Evolutionary conservation across 345 rosid species (phyloP).

Genomic region (Hibiscus tridactylites): DNA sequence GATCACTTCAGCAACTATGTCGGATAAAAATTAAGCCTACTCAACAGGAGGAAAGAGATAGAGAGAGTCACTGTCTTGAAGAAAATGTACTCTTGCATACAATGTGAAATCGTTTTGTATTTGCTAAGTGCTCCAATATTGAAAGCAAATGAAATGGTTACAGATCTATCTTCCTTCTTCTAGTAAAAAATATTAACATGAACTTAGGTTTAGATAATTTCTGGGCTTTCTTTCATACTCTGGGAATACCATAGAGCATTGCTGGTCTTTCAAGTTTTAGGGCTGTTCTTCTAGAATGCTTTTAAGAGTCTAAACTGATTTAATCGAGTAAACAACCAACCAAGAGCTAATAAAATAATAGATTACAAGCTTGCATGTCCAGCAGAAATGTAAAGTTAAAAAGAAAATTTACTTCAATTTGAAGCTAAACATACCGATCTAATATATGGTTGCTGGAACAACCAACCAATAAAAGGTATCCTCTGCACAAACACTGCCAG

Average conservation of each 20-base stretch:
- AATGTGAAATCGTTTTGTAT: not conserved
- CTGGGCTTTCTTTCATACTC: not conserved
- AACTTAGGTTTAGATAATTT: not conserved
- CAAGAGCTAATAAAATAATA: conserved; percentile 1
- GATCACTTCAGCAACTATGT: not conserved
- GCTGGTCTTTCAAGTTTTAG: not conserved
- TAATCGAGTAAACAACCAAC: not conserved
- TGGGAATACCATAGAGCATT: not conserved
- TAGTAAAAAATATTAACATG: not conserved
- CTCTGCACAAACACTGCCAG: conserved; percentile 79
- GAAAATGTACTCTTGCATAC: not conserved
- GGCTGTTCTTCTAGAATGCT: not conserved
- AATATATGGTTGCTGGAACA: conserved; percentile 74
- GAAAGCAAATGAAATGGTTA: not conserved
- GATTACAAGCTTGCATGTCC: not conserved
- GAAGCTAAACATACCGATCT: conserved; percentile 59
- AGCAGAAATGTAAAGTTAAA: not conserved
- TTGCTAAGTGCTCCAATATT: not conserved
- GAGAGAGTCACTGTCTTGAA: not conserved
- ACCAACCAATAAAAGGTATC: conserved; percentile 93
- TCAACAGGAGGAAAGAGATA: not conserved
- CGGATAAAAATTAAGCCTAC: not conserved
- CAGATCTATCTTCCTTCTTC: not conserved
- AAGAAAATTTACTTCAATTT: not conserved
- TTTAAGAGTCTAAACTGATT: not conserved